Evolutionary conservation across 2,329 filamentous ascomycete species (phyloP).

Genomic region (Phaeosphaeriaceae sp.): DNA sequence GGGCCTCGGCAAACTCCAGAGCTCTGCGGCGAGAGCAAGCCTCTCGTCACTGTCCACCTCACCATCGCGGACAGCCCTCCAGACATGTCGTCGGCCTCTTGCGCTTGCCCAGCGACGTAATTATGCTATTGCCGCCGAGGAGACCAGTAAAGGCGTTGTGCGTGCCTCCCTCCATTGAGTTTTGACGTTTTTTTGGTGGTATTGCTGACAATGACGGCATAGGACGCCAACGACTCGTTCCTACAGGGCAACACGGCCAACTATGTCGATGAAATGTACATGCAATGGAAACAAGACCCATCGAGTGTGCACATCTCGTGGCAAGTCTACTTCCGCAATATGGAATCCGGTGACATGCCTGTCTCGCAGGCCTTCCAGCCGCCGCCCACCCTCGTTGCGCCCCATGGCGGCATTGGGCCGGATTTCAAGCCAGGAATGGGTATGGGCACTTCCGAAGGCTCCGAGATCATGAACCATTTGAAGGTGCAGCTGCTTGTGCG

Average conservation of each 20-base stretch:
- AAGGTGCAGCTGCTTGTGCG: conserved; percentile 97
- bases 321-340: conserved; percentile 99
- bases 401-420: conserved; percentile 76
- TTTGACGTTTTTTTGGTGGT: conserved; percentile 17
- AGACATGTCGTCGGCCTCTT: conserved; percentile 56
- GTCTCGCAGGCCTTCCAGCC: conserved; percentile 96
- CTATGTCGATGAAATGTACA: conserved; percentile 99
- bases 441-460: conserved; percentile 69
- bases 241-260: conserved; percentile 95
- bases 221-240: conserved; percentile 94
- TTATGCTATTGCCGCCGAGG: conserved; percentile 66
- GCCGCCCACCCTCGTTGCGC: conserved; percentile 85
- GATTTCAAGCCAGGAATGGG: conserved; percentile 73
- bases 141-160: conserved; percentile 67
- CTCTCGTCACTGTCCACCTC: conserved; percentile 50
- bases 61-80: conserved; percentile 49
- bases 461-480: conserved; percentile 91
- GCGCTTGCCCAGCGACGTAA: conserved; percentile 56
- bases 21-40: conserved; percentile 55
- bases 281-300: conserved; percentile 95
- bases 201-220: conserved; percentile 37
- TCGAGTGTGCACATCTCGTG: conserved; percentile 95
- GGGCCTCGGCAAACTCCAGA: conserved; percentile 69
- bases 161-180: conserved; percentile 35
- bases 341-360: conserved; percentile 98